A percentile compares a stretch with the other conserved stretches of the same genome.
These are phyloP conservation scores for Musa beccarii DNA, from an alignment of 176 grass and related monocot species.

Conservation along the genomic window DNA sequence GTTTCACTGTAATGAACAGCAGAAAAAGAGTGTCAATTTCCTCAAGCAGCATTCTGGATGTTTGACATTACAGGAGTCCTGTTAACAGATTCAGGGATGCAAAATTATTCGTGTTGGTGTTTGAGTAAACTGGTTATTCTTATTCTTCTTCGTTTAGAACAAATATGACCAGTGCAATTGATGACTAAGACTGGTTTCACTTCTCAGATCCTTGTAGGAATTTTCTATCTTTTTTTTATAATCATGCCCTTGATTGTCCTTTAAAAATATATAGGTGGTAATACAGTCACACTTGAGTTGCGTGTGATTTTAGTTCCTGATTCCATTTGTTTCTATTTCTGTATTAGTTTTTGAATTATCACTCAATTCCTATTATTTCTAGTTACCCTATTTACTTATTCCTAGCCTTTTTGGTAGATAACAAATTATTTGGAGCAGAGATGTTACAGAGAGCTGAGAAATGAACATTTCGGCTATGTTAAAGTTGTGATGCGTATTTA, in stretches of 20 bases:
- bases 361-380: neutral
- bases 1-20: no score
- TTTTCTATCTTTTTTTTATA: neutral
- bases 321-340: neutral
- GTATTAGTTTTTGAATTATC: neutral
- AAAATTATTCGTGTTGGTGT: neutral
- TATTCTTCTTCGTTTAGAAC: neutral
- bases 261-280: neutral
- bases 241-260: neutral
- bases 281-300: neutral
- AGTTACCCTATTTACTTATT: neutral
- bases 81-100: neutral
- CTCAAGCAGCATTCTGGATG: no score
- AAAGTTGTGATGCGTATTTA: constrained; percentile 94
- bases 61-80: no score
- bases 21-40: no score
- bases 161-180: neutral
- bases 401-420: constrained; percentile 37
- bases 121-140: neutral
- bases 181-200: no score
- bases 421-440: constrained; percentile 86
- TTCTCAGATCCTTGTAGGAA: neutral
- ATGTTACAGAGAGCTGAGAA: constrained; percentile 88
- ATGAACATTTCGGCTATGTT: constrained; percentile 65
- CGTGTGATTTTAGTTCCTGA: neutral